These are phyloP conservation scores for Bifiguratus adelaidae DNA, from an alignment of 192 early-diverging fungal genomes.

Conservation along the genomic window DNA sequence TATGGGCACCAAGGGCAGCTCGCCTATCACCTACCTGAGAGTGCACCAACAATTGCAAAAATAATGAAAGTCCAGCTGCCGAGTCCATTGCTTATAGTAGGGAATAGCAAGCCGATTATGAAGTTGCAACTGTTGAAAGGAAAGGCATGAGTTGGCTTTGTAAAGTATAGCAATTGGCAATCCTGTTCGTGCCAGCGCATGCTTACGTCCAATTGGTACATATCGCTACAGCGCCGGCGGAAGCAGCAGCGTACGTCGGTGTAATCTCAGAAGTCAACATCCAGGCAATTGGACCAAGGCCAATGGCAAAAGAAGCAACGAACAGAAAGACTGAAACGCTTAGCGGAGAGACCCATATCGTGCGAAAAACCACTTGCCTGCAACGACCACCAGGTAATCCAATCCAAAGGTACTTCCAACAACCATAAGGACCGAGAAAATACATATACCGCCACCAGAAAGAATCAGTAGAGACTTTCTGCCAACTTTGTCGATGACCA, in stretches of 20 bases:
- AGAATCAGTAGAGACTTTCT: slow-evolving; percentile 52
- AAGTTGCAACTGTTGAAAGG: too few relatives aligned
- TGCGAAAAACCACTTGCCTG: too few relatives aligned
- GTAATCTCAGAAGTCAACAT: slow-evolving; percentile 65
- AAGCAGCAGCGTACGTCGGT: slow-evolving; percentile 62
- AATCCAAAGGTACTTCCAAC: slow-evolving; percentile 45
- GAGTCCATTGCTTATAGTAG: slow-evolving; percentile 11
- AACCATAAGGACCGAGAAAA: slow-evolving; percentile 50
- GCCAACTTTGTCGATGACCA: slow-evolving; percentile 52
- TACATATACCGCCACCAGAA: slow-evolving; percentile 46
- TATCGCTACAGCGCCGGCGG: slow-evolving; percentile 61
- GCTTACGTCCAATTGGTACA: slow-evolving; percentile 58
- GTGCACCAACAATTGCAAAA: slow-evolving; percentile 57
- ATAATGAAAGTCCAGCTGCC: slow-evolving; percentile 37
- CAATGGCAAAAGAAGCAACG: slow-evolving; percentile 70
- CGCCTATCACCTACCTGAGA: too few relatives aligned
- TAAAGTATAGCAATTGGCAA: too few relatives aligned
- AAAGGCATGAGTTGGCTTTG: too few relatives aligned
- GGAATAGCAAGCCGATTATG: slow-evolving; percentile 29
- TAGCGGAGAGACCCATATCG: too few relatives aligned
- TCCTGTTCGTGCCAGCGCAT: too few relatives aligned
- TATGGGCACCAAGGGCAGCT: too few relatives aligned
- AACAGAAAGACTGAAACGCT: slow-evolving; percentile 64
- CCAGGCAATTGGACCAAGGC: slow-evolving; percentile 78
- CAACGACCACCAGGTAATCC: slow-evolving; percentile 46